Evolutionary conservation across 1,139 yeast species (phyloP), one percentile per base, ranked within the genome.

Genomic region (Blastobotrys petasosporus): DNA sequence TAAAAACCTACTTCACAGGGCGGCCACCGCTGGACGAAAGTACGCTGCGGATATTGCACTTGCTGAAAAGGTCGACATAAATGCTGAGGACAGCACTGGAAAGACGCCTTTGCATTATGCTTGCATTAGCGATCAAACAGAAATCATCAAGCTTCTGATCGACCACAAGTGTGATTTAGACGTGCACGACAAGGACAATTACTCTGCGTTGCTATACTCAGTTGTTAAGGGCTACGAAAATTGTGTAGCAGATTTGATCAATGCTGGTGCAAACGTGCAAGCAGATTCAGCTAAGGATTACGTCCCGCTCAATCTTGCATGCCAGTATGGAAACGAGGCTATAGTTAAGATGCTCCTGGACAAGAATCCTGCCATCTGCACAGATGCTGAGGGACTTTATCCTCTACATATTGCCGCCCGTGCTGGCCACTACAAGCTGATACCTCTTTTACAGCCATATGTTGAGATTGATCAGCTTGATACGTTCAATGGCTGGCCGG

Each of bases 401-500:
- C 95, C 97, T 0, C 68, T 92, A 41, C 98, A 92, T 63, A 85
- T 90, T 20, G 90, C 82, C 15, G 88, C 97, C 0, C 76, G 94
- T 45, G 81, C 85, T 4, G 97, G 97, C 0, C 88, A 83, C 60
- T 71, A 73, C 53, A 70, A 79, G 45, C 70, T 90, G 36, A 80
- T 90, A 13, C 77, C 81, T 15, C 64, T 90, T 42, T 69, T 92
- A 41, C 77, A 85, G 6, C 69, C 76, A 23, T 75, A 82, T 54
- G 87, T 94, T 1, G 80, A 85, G 57, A 79, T 90, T 6, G 85
- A 92, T 62, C 82, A 78, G 50, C 62, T 81, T 10, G 97, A 92
- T 65, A 84, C 86, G 48, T 79, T 87, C 48, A 87, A 88, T 61
- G 85, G 84, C 56, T 92, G 97, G 97, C 82, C 97, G 0, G 95